Conservation (phyloP, 371 early-diverging fungal species). For the Mucor saturninus region DNA sequence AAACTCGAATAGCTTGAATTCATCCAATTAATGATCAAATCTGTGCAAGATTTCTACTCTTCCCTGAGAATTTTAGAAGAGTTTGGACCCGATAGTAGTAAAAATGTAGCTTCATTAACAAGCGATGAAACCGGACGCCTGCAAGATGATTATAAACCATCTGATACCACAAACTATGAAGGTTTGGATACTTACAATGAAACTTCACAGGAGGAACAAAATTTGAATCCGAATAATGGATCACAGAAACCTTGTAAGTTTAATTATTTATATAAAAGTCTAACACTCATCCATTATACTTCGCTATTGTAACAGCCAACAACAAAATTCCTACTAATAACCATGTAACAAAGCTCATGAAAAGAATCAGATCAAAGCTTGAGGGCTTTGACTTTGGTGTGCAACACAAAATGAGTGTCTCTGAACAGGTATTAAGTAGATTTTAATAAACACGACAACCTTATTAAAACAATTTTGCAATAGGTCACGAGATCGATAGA, state of each 20-base stretch:
- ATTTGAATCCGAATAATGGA: neutral
- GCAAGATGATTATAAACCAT: neutral
- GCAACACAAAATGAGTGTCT: slow-evolving; percentile 55
- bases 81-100: slow-evolving; percentile 42
- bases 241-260: slow-evolving; percentile 22
- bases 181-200: slow-evolving; percentile 1
- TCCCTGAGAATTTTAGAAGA: slow-evolving; percentile 44
- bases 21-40: slow-evolving; percentile 9
- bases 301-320: neutral
- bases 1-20: slow-evolving; percentile 9
- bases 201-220: neutral
- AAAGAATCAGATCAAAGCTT: slow-evolving; percentile 68
- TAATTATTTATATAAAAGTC: neutral
- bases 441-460: neutral
- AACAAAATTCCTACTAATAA: slow-evolving; percentile 42
- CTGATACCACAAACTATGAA: neutral
- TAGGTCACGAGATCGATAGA: slow-evolving; percentile 58
- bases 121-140: slow-evolving; percentile 9
- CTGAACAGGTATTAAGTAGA: slow-evolving; percentile 56
- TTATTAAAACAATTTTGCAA: neutral
- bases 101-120: slow-evolving; percentile 6
- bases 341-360: slow-evolving; percentile 65
- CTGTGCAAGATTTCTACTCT: slow-evolving; percentile 28
- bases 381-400: slow-evolving; percentile 70
- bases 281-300: neutral